Percentiles rank a stretch among this genome's conserved stretches.
Conservation (phyloP, 2,329 filamentous ascomycete genomes). For the Cytospora leucostoma region DNA sequence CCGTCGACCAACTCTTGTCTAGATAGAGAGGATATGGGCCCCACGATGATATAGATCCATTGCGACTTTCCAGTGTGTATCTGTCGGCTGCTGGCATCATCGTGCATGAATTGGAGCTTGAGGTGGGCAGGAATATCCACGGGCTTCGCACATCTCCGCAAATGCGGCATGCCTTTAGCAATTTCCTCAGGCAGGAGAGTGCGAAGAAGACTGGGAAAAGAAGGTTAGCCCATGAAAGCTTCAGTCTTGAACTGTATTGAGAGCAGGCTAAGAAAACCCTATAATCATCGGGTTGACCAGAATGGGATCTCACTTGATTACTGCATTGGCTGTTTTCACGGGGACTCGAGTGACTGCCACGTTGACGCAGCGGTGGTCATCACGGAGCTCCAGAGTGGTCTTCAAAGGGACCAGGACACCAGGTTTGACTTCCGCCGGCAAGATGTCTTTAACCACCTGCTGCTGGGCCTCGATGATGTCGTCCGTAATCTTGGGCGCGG, state of each 20-base stretch:
- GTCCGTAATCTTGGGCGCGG: slow-evolving; percentile 28
- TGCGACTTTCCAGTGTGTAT: slow-evolving; percentile 62
- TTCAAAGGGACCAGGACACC: slow-evolving; percentile 63
- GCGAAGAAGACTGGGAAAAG: slow-evolving; percentile 51
- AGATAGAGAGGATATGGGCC: slow-evolving; percentile 53
- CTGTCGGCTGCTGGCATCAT: slow-evolving; percentile 53
- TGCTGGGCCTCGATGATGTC: slow-evolving; percentile 36
- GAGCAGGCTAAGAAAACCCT: not conserved
- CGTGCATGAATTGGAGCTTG: slow-evolving; percentile 62
- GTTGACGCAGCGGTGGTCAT: slow-evolving; percentile 59
- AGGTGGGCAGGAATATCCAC: slow-evolving; percentile 67
- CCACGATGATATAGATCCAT: slow-evolving; percentile 61
- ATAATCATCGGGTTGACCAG: slow-evolving; percentile 12
- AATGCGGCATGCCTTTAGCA: slow-evolving; percentile 67
- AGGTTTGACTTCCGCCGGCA: slow-evolving; percentile 40
- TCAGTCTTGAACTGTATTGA: not conserved
- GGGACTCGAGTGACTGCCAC: slow-evolving; percentile 74
- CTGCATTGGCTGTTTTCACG: slow-evolving; percentile 68
- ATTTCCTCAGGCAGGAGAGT: slow-evolving; percentile 59
- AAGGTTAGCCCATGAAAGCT: slow-evolving; percentile 35
- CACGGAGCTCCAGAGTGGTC: slow-evolving; percentile 63
- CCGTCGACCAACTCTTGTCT: slow-evolving; percentile 53
- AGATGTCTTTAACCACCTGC: slow-evolving; percentile 36
- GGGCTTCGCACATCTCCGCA: slow-evolving; percentile 75
- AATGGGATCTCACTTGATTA: slow-evolving; percentile 64